These are phyloP conservation scores for Actinomortierella ambigua DNA, from an alignment of 371 early-diverging fungal genomes.

Conservation along the genomic window DNA sequence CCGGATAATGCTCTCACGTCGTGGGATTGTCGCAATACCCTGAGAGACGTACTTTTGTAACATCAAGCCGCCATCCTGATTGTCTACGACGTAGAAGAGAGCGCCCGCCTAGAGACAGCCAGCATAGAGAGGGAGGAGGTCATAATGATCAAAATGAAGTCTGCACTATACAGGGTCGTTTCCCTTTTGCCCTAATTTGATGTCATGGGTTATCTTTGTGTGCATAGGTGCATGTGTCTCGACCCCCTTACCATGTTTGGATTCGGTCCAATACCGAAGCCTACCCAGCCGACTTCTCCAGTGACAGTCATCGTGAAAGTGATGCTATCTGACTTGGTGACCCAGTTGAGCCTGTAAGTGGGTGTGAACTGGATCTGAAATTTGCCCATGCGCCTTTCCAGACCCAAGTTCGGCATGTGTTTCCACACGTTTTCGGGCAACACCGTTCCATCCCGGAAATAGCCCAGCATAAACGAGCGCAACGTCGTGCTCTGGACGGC, in stretches of 20 bases:
- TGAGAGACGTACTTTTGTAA: no score
- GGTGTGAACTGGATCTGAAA: constrained; percentile 1
- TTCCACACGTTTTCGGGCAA: constrained; percentile 1
- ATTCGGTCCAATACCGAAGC: background rate
- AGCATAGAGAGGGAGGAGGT: no score
- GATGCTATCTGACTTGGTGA: background rate
- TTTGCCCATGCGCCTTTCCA: background rate
- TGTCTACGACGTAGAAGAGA: no score
- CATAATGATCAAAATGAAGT: no score
- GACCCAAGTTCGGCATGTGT: background rate
- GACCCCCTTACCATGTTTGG: constrained; percentile 4
- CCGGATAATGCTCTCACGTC: no score
- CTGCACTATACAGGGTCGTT: no score
- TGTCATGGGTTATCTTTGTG: no score
- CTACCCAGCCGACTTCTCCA: constrained; percentile 2
- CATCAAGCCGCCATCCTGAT: no score
- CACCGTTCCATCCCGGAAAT: background rate
- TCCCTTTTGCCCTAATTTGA: no score
- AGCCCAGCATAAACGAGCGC: background rate
- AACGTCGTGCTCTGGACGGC: background rate
- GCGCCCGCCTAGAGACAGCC: no score
- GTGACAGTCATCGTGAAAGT: background rate
- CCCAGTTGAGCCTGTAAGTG: background rate
- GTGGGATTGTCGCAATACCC: no score
- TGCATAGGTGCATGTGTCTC: no score